Conservation (phyloP, 805 yeast species). For the Metschnikowia dekortorum region DNA sequence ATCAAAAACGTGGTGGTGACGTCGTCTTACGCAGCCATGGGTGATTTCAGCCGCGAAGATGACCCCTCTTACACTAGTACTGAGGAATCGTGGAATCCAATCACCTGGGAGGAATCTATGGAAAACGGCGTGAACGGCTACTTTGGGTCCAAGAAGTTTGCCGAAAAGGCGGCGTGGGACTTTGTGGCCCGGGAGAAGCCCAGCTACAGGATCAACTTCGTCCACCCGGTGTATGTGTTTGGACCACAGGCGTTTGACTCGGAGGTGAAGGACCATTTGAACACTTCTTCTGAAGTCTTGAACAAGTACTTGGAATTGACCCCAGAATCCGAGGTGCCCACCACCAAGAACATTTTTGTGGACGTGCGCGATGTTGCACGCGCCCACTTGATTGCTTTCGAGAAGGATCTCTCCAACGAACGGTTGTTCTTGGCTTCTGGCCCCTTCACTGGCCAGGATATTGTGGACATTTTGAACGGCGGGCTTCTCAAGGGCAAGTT, state of each 20-base stretch:
- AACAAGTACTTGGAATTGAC: constrained; percentile 34
- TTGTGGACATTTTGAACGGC: constrained; percentile 32
- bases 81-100: constrained; percentile 42
- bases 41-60: constrained; percentile 8
- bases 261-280: constrained; percentile 29
- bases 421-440: constrained; percentile 28
- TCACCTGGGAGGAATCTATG: constrained; percentile 43
- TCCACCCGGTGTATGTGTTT: constrained; percentile 21
- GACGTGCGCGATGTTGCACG: constrained; percentile 24
- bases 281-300: constrained; percentile 37
- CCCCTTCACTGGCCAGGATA: constrained; percentile 23
- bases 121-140: constrained; percentile 35
- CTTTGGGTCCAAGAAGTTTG: constrained; percentile 48
- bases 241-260: constrained; percentile 25
- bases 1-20: constrained; percentile 11
- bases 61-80: constrained; percentile 8
- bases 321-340: constrained; percentile 18
- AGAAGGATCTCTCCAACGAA: constrained; percentile 14
- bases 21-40: constrained; percentile 13
- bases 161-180: constrained; percentile 44
- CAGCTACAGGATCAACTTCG: constrained; percentile 32
- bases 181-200: constrained; percentile 26
- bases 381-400: constrained; percentile 17
- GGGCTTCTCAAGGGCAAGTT: constrained; percentile 42
- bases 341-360: constrained; percentile 18